Base-by-base conservation (phyloP, 768 basidiomycete species). In the Favolaschia claudopus region DNA sequence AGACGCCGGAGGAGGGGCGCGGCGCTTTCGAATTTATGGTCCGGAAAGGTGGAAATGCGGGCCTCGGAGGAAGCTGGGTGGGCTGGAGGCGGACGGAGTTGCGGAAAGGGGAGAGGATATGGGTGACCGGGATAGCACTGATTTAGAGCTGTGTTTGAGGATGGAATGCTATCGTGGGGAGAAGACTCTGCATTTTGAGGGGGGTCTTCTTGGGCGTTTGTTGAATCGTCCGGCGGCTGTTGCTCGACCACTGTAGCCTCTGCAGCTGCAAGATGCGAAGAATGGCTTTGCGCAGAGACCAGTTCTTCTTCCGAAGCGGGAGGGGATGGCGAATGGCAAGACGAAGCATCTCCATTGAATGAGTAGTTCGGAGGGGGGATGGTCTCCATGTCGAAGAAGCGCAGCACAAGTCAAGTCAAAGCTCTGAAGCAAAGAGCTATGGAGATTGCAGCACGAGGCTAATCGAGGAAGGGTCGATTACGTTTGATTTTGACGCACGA, bases 321-420 rank as follows among this genome's bases (percentile, higher is more conserved):
- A n/a, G n/a, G 59, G 17, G 53, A 43, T 13, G 42, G 53, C 37
- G 59, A 60, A 37, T 25, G 31, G 28, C 20, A 56, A 40, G 45
- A 33, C 17, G 45, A 42, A 24, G 47, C n/a, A n/a, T 58, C 61
- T 12, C 55, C 56, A 24, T 45, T 45, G 52, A 38, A 63, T 9
- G 62, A 63, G 48, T 63, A 63, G 5, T 52, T 63, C 9, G 62
- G 62, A 31, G 62, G 62, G n/a, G 62, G 62, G 4, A 31, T 39
- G 14, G 46, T 52, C 46, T 60, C 59, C 8, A 29, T 29, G 19
- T 10, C 24, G 39, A 22, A 25, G 10, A 10, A 7, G 43, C 13
- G 25, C 10, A 19, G 20, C 43, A 10, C 24, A 45, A 22, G 29
- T 45, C 9, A 28, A 13, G 7, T 22, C 43, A 22, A 45, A 45